Evolutionary conservation across 495 filamentous ascomycete species (phyloP), one percentile per base, ranked within the genome.

Genomic region (Daldinia vernicosa): DNA sequence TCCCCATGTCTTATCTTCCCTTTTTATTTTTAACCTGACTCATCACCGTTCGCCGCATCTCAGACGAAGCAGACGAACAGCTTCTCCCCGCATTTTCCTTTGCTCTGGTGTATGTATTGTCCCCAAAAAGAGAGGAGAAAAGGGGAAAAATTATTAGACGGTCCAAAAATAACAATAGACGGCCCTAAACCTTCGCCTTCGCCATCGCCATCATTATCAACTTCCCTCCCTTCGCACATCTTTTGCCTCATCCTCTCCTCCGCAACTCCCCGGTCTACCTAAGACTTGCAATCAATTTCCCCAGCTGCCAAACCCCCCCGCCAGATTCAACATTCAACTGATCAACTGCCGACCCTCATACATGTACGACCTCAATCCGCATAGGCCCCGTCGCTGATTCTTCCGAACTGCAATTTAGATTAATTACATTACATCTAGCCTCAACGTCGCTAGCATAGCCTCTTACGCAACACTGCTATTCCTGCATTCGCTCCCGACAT

Each of bases 71-170:
- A 72, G 54, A 72, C 62, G 56, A 47, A 73, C 69, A 72, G 50
- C 69, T 76, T 56, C 75, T 76, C 75, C 72, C 75, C 75, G 72
- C 75, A 76, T 72, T 75, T 72, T 35, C 58, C 57, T 61, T 58
- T 64, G 4, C 1, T 52, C 19, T 59, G 17, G 43, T 47, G 43
- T 57, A 37, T 60, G 55, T 57, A 54, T 67, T 67, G 60, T 37
- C 69, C 69, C 63, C 63, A 67, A 67, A 67, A 67, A 72, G 47
- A 67, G 69, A 72, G 63, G 63, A 72, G 69, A 35, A 56, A 30
- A 56, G 30, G 53, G 53, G 30, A 17, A 35, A 56, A 24, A 15
- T 53, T 30, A 27, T 53, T 53, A 53, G 26, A 15, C 24, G 24
- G 50, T 11, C 15, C 50, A 24, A 53, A 53, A 30, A 53, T 53